Percentiles rank a stretch among this genome's conserved stretches.
These are phyloP conservation scores for Cercospora sp. DNA, from an alignment of 2,329 filamentous ascomycete genomes.

Conservation along the genomic window DNA sequence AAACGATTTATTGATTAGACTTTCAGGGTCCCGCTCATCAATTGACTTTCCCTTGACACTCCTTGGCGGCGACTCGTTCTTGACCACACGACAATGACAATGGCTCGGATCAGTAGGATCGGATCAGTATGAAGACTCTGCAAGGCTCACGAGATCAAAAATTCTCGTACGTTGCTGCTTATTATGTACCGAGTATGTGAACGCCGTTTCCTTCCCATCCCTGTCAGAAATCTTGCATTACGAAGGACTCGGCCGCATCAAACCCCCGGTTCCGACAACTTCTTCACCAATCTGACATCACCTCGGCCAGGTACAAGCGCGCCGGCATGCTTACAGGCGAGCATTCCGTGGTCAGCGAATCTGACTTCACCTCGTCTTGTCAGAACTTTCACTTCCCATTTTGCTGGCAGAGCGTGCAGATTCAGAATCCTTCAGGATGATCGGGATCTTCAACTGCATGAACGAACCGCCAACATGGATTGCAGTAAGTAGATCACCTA, in stretches of 20 bases:
- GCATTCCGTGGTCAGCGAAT: not conserved
- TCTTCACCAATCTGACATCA: not conserved
- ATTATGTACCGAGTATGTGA: not conserved
- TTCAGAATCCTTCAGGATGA: not conserved
- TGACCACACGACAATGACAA: not conserved
- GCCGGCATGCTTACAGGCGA: not conserved
- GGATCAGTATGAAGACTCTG: not conserved
- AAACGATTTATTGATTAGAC: conserved; percentile 2
- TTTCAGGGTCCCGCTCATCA: conserved; percentile 1
- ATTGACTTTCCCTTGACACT: not conserved
- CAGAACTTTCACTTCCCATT: not conserved
- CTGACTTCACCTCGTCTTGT: not conserved
- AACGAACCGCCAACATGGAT: not conserved
- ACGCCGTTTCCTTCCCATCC: not conserved
- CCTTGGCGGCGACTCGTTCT: not conserved
- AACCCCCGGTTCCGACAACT: not conserved
- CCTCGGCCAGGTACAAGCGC: not conserved
- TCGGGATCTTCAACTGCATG: not conserved
- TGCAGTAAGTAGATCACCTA: not conserved
- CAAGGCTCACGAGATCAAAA: not conserved
- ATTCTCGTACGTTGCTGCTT: not conserved
- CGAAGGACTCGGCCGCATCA: not conserved
- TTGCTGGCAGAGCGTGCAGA: not conserved
- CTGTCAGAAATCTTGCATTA: not conserved
- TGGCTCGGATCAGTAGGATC: not conserved